A percentile compares a stretch with the other conserved stretches of the same genome.
These are phyloP conservation scores for Xerocomus amazonicus DNA, from an alignment of 1,284 basidiomycete species.

Conservation along the genomic window DNA sequence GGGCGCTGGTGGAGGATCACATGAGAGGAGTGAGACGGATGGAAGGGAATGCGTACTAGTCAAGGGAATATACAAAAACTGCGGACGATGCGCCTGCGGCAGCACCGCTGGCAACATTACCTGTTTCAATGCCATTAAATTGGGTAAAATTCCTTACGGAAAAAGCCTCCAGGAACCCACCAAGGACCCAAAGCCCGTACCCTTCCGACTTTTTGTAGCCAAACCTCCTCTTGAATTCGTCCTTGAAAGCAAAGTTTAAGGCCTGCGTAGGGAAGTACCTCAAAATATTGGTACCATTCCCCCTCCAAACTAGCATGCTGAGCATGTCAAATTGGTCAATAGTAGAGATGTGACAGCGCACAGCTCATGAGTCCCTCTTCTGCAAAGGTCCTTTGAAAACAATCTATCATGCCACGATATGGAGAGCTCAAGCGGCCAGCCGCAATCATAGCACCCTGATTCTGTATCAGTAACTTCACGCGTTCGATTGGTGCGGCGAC, in stretches of 20 bases:
- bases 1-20: slow-evolving; percentile 34
- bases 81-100: slow-evolving; percentile 47
- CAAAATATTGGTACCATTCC: slow-evolving; percentile 61
- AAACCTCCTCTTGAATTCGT: slow-evolving; percentile 47
- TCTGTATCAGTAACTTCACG: slow-evolving; percentile 68
- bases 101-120: slow-evolving; percentile 45
- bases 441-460: slow-evolving; percentile 57
- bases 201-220: slow-evolving; percentile 53
- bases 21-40: neutral
- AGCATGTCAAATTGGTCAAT: slow-evolving; percentile 6
- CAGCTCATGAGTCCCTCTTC: slow-evolving; percentile 50
- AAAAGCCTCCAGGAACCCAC: slow-evolving; percentile 3
- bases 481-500: slow-evolving; percentile 72
- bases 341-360: slow-evolving; percentile 21
- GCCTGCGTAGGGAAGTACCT: slow-evolving; percentile 68
- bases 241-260: slow-evolving; percentile 51
- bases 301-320: slow-evolving; percentile 49
- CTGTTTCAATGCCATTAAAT: slow-evolving; percentile 20
- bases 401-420: slow-evolving; percentile 61
- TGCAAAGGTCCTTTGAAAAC: slow-evolving; percentile 50
- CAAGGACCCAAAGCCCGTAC: slow-evolving; percentile 50
- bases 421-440: slow-evolving; percentile 52
- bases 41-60: slow-evolving; percentile 41
- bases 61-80: slow-evolving; percentile 58
- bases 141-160: neutral